phyloP scores from a whole-genome alignment of 2,329 filamentous ascomycete species.

The Ophiocordyceps camponoti-floridani region DNA sequence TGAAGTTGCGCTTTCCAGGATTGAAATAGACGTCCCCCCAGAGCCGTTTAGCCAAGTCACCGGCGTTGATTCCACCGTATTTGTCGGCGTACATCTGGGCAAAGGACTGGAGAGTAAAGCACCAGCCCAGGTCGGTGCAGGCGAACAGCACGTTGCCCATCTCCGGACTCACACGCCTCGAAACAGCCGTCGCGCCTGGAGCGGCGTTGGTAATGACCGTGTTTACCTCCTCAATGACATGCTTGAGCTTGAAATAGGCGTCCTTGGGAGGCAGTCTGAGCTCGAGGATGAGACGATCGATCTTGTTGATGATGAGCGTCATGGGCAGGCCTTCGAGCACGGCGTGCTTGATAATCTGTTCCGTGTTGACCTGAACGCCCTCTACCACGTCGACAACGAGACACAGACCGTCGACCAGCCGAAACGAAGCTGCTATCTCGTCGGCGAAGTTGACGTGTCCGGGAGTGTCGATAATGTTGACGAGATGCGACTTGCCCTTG shows the following conservation, averaged over 20 bases:
- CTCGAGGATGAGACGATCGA: constrained; percentile 88
- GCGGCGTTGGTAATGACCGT: constrained; percentile 79
- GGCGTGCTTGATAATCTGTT: constrained; percentile 93
- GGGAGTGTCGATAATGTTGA: constrained; percentile 92
- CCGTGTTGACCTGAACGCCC: constrained; percentile 95
- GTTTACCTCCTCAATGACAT: constrained; percentile 97
- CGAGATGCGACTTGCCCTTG: constrained; percentile 81
- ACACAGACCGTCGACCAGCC: constrained; percentile 80
- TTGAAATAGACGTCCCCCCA: constrained; percentile 99
- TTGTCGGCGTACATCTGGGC: constrained; percentile 90
- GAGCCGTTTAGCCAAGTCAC: constrained; percentile 67
- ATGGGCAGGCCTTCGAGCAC: constrained; percentile 78
- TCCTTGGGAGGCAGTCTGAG: constrained; percentile 86
- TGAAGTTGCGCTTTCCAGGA: constrained; percentile 76
- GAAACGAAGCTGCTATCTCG: constrained; percentile 76
- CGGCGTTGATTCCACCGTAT: constrained; percentile 63
- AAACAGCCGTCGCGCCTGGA: constrained; percentile 56
- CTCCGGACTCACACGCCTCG: constrained; percentile 73
- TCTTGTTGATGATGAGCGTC: constrained; percentile 87
- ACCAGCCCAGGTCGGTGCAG: constrained; percentile 88
- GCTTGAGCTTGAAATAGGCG: constrained; percentile 97
- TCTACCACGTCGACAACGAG: constrained; percentile 92
- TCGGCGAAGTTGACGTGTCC: constrained; percentile 98
- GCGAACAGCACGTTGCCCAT: constrained; percentile 98
- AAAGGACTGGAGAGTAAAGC: constrained; percentile 86